Conservation (phyloP, 495 filamentous ascomycete genomes). For the Aspergillus leporis region DNA sequence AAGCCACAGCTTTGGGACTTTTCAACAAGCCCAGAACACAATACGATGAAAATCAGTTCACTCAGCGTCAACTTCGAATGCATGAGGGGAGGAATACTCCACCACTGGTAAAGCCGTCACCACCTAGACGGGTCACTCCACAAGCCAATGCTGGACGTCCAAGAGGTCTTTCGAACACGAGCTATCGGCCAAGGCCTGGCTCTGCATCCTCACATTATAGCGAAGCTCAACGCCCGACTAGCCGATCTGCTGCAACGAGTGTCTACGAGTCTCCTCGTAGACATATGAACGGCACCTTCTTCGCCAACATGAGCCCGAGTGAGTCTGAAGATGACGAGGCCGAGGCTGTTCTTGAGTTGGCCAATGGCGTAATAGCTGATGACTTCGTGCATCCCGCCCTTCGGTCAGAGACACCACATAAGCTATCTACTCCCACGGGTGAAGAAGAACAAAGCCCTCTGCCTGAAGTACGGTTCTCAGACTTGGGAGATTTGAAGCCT, state of each 20-base stretch:
- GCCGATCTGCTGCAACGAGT: slow-evolving; percentile 29
- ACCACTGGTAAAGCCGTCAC: slow-evolving; percentile 36
- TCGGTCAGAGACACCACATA: slow-evolving; percentile 26
- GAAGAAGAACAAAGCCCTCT: slow-evolving; percentile 33
- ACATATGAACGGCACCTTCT: slow-evolving; percentile 39
- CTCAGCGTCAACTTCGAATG: slow-evolving; percentile 76
- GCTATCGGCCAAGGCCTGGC: slow-evolving; percentile 45
- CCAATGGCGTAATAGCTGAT: slow-evolving; percentile 1
- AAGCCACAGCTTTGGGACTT: slow-evolving; percentile 80
- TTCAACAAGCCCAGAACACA: slow-evolving; percentile 76
- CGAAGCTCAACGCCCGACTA: slow-evolving; percentile 31
- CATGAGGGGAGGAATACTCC: slow-evolving; percentile 62
- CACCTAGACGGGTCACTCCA: slow-evolving; percentile 31
- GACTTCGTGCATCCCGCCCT: slow-evolving; percentile 36
- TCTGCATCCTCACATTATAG: slow-evolving; percentile 49
- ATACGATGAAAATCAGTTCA: slow-evolving; percentile 84
- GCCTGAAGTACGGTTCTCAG: slow-evolving; percentile 45
- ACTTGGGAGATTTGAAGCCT: slow-evolving; percentile 44
- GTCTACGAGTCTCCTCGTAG: slow-evolving; percentile 33
- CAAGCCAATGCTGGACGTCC: slow-evolving; percentile 37
- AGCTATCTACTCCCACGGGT: slow-evolving; percentile 29
- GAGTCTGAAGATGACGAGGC: slow-evolving; percentile 44
- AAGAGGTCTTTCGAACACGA: slow-evolving; percentile 42
- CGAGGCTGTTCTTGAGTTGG: slow-evolving; percentile 16
- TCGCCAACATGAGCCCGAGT: slow-evolving; percentile 43